Percentiles rank a stretch among this genome's conserved stretches.
These are phyloP conservation scores for Scopulariopsis brevicaulis DNA, from an alignment of 2,329 filamentous ascomycete species.

Conservation along the genomic window DNA sequence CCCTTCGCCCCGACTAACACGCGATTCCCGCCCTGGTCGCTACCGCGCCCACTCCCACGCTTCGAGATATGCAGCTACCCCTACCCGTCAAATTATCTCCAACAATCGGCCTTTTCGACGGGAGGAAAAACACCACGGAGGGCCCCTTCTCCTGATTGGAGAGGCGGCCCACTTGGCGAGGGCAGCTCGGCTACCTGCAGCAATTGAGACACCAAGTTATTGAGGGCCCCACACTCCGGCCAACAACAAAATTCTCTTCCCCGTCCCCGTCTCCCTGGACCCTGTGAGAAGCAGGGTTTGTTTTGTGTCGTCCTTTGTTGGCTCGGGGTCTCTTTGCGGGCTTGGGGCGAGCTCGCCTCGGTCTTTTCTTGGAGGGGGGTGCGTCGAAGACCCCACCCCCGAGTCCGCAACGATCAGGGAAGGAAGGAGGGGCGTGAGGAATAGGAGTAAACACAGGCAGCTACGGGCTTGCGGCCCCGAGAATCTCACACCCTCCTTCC, in stretches of 20 bases:
- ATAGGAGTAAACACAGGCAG: neutral
- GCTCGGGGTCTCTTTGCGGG: neutral
- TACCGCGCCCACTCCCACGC: neutral
- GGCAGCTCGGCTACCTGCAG: neutral
- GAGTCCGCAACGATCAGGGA: neutral
- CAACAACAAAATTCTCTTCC: neutral
- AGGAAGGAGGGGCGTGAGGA: neutral
- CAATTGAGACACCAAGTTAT: neutral
- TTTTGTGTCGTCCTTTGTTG: neutral
- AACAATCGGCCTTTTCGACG: neutral
- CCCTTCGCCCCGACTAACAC: neutral
- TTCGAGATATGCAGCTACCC: constrained; percentile 3
- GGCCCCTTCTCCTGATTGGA: neutral
- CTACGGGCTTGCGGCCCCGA: neutral
- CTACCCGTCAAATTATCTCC: neutral
- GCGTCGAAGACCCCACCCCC: neutral
- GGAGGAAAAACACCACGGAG: neutral
- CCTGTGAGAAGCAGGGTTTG: neutral
- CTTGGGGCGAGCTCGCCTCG: neutral
- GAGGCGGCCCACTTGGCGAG: neutral
- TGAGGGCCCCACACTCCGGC: neutral
- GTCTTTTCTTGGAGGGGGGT: neutral
- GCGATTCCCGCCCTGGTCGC: neutral
- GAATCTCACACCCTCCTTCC: neutral
- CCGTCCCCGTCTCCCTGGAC: neutral